These are phyloP conservation scores for Hypsizygus ulmarius DNA, from an alignment of 1,284 basidiomycete species.

Conservation along the genomic window DNA sequence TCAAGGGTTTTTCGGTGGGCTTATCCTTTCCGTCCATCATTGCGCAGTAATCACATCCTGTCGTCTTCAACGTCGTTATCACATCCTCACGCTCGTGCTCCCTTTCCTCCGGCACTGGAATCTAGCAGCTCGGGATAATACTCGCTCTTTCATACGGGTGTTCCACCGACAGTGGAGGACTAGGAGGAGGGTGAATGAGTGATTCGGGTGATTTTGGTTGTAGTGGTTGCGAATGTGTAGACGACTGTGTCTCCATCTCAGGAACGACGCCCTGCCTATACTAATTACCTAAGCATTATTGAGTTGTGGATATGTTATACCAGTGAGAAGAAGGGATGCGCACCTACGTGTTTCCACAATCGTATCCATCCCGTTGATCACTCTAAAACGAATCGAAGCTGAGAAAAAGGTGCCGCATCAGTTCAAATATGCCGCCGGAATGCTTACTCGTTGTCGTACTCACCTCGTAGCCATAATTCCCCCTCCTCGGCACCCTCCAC, in stretches of 20 bases:
- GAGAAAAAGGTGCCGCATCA: too few species aligned
- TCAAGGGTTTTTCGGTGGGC: neutral
- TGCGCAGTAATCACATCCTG: too few species aligned
- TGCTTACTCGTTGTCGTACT: too few species aligned
- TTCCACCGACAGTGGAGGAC: neutral
- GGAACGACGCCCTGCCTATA: constrained; percentile 28
- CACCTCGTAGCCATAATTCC: too few species aligned
- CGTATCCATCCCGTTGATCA: too few species aligned
- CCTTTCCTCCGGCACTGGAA: constrained; percentile 6
- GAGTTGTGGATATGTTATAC: too few species aligned
- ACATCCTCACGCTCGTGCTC: constrained; percentile 7
- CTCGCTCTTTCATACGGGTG: neutral
- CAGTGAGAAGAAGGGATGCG: too few species aligned
- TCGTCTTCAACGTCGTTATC: neutral
- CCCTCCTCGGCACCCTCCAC: too few species aligned
- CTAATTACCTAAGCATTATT: too few species aligned
- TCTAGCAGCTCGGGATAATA: constrained; percentile 1
- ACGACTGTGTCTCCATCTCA: constrained; percentile 30
- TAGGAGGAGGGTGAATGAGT: neutral
- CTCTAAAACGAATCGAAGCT: too few species aligned
- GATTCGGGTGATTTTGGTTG: neutral
- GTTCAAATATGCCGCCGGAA: too few species aligned
- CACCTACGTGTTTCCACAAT: too few species aligned
- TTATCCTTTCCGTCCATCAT: neutral
- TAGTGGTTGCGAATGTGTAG: constrained; percentile 17